These are phyloP conservation scores for Periconia macrospinosa DNA, from an alignment of 2,329 filamentous ascomycete genomes.

Conservation along the genomic window DNA sequence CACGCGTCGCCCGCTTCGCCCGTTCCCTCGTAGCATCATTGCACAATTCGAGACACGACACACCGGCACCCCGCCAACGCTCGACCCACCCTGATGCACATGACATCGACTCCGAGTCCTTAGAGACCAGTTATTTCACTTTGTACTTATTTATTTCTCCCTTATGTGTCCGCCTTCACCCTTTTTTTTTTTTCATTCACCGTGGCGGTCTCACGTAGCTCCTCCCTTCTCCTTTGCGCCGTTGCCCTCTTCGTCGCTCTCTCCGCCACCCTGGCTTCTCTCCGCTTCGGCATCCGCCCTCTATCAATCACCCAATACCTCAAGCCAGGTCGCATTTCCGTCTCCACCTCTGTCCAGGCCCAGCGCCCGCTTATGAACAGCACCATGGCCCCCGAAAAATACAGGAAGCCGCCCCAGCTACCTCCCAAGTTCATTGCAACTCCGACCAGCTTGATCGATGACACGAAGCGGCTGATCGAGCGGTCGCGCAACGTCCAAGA, in stretches of 20 bases:
- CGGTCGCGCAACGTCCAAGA: constrained; percentile 66
- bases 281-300: constrained; percentile 62
- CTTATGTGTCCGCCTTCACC: neutral
- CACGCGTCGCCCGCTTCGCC: no score
- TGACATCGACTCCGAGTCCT: neutral
- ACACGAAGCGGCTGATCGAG: constrained; percentile 68
- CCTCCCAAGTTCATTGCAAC: constrained; percentile 78
- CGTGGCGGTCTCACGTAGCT: constrained; percentile 39
- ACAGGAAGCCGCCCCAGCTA: constrained; percentile 73
- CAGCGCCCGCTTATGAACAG: constrained; percentile 52
- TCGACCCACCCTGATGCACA: neutral
- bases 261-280: constrained; percentile 67
- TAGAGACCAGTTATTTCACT: neutral
- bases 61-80: neutral
- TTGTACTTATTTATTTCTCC: neutral
- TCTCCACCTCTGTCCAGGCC: constrained; percentile 18
- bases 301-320: constrained; percentile 61
- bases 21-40: no score
- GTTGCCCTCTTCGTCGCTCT: constrained; percentile 60
- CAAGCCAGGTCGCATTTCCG: constrained; percentile 42
- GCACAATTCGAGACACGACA: neutral
- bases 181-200: constrained; percentile 18
- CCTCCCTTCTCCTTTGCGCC: constrained; percentile 52
- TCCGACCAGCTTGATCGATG: constrained; percentile 66
- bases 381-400: constrained; percentile 68